phyloP scores from a whole-genome alignment of 2,329 filamentous ascomycete species.

The Pseudogymnoascus pannorum region DNA sequence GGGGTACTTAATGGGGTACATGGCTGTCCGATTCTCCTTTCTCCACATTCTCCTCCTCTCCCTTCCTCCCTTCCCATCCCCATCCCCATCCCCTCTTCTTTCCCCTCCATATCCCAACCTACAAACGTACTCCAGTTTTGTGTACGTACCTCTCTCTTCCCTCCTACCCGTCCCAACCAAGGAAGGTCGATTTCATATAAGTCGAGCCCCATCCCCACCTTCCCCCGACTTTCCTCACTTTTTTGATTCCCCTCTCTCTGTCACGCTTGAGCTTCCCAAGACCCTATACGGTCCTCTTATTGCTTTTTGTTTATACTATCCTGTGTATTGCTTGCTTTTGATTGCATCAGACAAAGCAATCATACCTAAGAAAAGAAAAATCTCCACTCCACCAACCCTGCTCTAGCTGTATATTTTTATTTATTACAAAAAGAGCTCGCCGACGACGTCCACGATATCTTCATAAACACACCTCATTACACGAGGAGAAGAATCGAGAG shows the following conservation, averaged over 20 bases:
- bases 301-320: neutral
- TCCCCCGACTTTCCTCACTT: conserved; percentile 1
- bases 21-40: neutral
- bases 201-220: neutral
- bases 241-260: neutral
- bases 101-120: neutral
- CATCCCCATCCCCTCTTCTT: neutral
- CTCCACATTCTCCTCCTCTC: neutral
- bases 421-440: neutral
- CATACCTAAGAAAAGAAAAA: neutral
- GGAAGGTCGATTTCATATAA: neutral
- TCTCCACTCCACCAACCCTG: neutral
- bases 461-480: neutral
- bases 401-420: neutral
- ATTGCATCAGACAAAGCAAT: neutral
- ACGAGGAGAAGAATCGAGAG: neutral
- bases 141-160: neutral
- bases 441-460: neutral
- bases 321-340: neutral
- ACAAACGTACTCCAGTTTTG: neutral
- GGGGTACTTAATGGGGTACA: neutral
- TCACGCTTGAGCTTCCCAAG: neutral
- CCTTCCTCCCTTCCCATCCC: neutral
- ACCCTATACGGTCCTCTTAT: neutral
- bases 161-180: neutral